Percentiles rank a stretch among this genome's conserved stretches.
These are phyloP conservation scores for Geotrichum candidum DNA, from an alignment of 1,139 yeast species.

Conservation along the genomic window DNA sequence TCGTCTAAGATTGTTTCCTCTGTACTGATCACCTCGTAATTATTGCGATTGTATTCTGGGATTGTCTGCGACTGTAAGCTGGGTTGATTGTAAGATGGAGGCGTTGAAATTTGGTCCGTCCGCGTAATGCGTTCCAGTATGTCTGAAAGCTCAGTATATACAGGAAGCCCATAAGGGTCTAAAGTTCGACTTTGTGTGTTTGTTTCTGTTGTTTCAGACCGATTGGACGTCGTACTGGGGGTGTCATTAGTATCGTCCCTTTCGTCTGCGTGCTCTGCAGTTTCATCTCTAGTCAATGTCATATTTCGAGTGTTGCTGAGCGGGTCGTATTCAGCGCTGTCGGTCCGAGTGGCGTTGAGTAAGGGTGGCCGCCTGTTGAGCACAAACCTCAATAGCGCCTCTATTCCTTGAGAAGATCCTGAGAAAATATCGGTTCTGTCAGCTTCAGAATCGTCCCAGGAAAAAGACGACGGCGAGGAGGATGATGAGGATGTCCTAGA, in stretches of 20 bases:
- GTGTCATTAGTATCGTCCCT: not conserved
- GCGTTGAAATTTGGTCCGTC: not conserved
- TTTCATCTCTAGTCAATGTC: not conserved
- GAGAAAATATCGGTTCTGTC: not conserved
- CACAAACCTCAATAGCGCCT: not conserved
- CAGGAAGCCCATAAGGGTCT: not conserved
- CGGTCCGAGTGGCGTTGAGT: not conserved
- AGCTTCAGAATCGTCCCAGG: not conserved
- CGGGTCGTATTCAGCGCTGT: not conserved
- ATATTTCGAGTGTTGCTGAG: not conserved
- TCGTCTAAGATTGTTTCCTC: not conserved
- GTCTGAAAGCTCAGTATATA: not conserved
- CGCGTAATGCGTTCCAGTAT: not conserved
- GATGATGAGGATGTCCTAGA: not conserved
- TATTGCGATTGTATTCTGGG: not conserved
- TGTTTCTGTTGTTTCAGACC: not conserved
- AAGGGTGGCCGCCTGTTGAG: not conserved
- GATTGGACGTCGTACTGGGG: not conserved
- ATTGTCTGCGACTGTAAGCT: not conserved
- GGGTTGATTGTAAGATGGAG: not conserved
- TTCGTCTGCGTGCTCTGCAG: not conserved
- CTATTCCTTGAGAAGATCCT: not conserved
- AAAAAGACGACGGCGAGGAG: not conserved
- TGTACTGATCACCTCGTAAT: not conserved
- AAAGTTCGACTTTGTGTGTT: not conserved